phyloP scores from a whole-genome alignment of 2,329 filamentous ascomycete species.

The Diaporthe batatas region DNA sequence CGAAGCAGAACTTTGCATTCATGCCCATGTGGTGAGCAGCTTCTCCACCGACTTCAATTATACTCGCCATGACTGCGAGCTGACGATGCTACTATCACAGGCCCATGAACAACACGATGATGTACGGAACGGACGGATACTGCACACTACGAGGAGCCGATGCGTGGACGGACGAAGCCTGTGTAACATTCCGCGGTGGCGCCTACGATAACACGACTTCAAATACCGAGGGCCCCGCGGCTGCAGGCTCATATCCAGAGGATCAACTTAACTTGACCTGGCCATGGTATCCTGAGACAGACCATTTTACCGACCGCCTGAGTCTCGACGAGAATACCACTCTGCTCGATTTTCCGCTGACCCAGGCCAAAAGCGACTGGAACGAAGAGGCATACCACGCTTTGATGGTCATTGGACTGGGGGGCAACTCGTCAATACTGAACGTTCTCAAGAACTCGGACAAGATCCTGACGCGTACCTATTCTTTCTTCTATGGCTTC shows the following conservation, averaged over 20 bases:
- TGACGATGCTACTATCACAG: slow-evolving; percentile 11
- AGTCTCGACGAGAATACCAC: slow-evolving; percentile 42
- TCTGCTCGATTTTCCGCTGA: slow-evolving; percentile 44
- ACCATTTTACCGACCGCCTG: background rate
- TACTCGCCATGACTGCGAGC: background rate
- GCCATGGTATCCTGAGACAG: background rate
- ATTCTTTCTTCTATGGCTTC: slow-evolving; percentile 51
- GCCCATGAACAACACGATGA: slow-evolving; percentile 14
- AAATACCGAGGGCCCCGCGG: background rate
- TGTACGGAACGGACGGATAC: background rate
- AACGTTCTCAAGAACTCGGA: slow-evolving; percentile 45
- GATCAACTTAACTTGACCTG: background rate
- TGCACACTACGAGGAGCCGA: background rate
- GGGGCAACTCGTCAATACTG: slow-evolving; percentile 50
- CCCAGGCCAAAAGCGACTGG: slow-evolving; percentile 45
- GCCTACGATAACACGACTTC: slow-evolving; percentile 6
- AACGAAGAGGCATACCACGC: slow-evolving; percentile 44
- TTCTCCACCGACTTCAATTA: too few species aligned
- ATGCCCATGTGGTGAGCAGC: slow-evolving; percentile 5
- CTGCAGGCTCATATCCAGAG: background rate
- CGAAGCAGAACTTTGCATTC: slow-evolving; percentile 24
- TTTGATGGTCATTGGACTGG: slow-evolving; percentile 48
- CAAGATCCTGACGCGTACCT: slow-evolving; percentile 49
- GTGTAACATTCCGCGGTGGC: slow-evolving; percentile 20
- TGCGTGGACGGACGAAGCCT: background rate